A percentile compares a stretch with the other conserved stretches of the same genome.
Evolutionary conservation across 1,284 basidiomycete species (phyloP).

Genomic region (Crepidotus sp.): DNA sequence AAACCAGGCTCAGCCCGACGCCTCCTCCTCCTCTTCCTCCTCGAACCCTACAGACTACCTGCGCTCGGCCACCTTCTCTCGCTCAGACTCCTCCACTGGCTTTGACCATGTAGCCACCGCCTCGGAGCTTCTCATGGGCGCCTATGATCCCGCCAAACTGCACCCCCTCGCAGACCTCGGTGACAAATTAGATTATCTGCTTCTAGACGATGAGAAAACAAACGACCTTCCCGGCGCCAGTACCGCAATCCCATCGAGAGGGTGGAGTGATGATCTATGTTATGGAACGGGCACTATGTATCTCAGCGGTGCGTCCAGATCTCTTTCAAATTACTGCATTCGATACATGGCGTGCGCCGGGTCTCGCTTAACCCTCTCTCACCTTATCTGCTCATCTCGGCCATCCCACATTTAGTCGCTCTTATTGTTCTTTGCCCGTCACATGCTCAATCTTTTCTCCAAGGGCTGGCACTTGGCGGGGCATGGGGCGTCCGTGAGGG

Average conservation of each 20-base stretch:
- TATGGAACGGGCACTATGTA: slow-evolving; percentile 99
- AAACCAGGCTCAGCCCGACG: slow-evolving; percentile 24
- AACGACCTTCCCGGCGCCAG: slow-evolving; percentile 77
- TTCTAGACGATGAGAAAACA: slow-evolving; percentile 90
- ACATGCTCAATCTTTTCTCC: slow-evolving; percentile 56
- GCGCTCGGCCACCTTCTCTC: slow-evolving; percentile 48
- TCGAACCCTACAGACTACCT: slow-evolving; percentile 40
- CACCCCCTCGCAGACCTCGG: slow-evolving; percentile 87
- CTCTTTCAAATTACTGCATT: slow-evolving; percentile 56
- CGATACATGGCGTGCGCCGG: slow-evolving; percentile 33
- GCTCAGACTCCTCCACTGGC: slow-evolving; percentile 30
- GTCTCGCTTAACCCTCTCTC: slow-evolving; percentile 46
- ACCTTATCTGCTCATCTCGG: slow-evolving; percentile 56
- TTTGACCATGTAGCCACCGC: slow-evolving; percentile 61
- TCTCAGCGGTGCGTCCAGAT: slow-evolving; percentile 78
- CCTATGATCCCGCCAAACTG: slow-evolving; percentile 83
- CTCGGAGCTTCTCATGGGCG: slow-evolving; percentile 72
- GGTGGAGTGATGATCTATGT: slow-evolving; percentile 99
- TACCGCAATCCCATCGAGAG: slow-evolving; percentile 85
- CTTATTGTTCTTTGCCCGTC: slow-evolving; percentile 71
- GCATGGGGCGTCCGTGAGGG: slow-evolving; percentile 96
- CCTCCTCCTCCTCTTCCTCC: slow-evolving; percentile 34
- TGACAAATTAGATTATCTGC: slow-evolving; percentile 85
- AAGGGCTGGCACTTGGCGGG: slow-evolving; percentile 91
- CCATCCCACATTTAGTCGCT: slow-evolving; percentile 42